Evolutionary conservation across 192 early-diverging fungal species (phyloP).

Genomic region (Spinellus fusiger): DNA sequence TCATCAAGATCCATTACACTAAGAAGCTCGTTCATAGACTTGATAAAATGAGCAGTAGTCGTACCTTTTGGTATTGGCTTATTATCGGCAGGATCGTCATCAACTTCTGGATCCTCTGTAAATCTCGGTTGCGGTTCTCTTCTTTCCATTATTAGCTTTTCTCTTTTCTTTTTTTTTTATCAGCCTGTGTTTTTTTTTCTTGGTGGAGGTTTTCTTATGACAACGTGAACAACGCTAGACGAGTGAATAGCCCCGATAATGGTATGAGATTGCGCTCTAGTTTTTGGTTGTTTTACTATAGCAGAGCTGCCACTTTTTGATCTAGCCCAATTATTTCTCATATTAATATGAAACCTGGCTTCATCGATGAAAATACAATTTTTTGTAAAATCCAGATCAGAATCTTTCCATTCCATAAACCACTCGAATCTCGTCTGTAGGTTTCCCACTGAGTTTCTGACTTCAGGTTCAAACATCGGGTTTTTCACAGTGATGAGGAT

Average conservation of each 20-base stretch:
- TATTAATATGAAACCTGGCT: too few species aligned
- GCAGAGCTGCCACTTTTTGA: neutral
- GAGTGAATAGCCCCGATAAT: neutral
- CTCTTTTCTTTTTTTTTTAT: neutral
- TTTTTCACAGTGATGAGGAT: constrained; percentile 3
- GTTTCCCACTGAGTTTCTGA: constrained; percentile 5
- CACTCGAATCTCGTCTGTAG: neutral
- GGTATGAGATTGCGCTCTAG: neutral
- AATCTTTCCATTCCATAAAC: too few species aligned
- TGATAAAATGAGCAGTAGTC: constrained; percentile 5
- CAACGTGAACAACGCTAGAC: neutral
- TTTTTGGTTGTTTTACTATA: constrained; percentile 8
- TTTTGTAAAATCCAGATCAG: too few species aligned
- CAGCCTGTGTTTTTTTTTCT: neutral
- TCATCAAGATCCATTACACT: neutral
- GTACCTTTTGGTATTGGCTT: constrained; percentile 4
- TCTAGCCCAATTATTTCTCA: neutral
- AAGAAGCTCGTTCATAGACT: constrained; percentile 10
- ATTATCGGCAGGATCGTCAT: constrained; percentile 6
- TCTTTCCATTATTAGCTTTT: neutral
- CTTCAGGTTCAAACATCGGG: neutral
- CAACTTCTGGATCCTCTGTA: constrained; percentile 2
- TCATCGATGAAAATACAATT: too few species aligned
- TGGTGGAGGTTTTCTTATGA: neutral
- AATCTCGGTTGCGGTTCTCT: neutral